These are phyloP conservation scores for Phaeosphaeria sp. DNA, from an alignment of 2,329 filamentous ascomycete genomes.

Conservation along the genomic window DNA sequence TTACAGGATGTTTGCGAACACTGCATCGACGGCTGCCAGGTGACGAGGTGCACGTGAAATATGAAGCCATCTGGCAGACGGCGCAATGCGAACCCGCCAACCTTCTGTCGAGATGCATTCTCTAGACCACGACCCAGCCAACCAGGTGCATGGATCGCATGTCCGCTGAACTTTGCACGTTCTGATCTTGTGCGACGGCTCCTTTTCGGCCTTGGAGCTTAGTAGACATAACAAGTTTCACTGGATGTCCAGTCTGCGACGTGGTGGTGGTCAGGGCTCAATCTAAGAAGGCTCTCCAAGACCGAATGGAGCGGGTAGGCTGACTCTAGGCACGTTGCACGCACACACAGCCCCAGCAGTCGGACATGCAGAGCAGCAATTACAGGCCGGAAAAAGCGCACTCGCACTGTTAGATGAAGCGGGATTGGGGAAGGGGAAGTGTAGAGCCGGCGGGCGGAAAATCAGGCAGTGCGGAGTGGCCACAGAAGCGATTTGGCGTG, in stretches of 20 bases:
- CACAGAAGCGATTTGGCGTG: conserved; percentile 11
- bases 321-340: conserved; percentile 3
- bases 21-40: not conserved
- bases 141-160: not conserved
- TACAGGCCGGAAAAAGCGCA: not conserved
- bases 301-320: conserved; percentile 12
- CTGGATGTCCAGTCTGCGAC: conserved; percentile 13
- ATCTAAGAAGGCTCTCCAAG: not conserved
- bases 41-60: not conserved
- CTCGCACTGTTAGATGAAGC: not conserved
- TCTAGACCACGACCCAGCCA: not conserved
- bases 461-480: conserved; percentile 5
- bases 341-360: not conserved
- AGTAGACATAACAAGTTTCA: conserved; percentile 12
- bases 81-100: not conserved
- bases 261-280: conserved; percentile 11
- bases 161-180: conserved; percentile 3
- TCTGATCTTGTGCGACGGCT: conserved; percentile 3
- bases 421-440: conserved; percentile 1
- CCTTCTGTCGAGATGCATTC: not conserved
- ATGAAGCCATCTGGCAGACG: not conserved
- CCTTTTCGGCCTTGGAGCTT: not conserved
- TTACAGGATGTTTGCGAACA: not conserved
- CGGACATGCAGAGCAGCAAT: not conserved
- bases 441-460: conserved; percentile 7